Conservation (phyloP, 2,329 filamentous ascomycete species). For the Amylocarpus encephaloides region DNA sequence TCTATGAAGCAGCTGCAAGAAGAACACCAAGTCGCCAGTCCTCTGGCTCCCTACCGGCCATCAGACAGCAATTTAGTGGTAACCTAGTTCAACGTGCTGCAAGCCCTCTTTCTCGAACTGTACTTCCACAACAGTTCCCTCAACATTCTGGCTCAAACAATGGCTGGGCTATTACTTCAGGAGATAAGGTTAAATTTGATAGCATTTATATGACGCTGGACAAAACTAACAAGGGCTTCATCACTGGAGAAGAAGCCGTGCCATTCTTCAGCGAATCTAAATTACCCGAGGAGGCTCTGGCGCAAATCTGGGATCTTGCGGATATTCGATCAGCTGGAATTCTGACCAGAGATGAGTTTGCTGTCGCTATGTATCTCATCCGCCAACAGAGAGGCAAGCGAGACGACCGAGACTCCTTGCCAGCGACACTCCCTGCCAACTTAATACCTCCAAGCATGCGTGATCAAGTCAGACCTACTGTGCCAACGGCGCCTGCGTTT, state of each 20-base stretch:
- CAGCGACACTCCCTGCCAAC: constrained; percentile 69
- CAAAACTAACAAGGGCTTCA: constrained; percentile 70
- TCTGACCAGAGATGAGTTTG: constrained; percentile 83
- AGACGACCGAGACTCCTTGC: constrained; percentile 55
- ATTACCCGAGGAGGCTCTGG: constrained; percentile 79
- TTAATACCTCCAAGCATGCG: constrained; percentile 85
- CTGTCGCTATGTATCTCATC: constrained; percentile 96
- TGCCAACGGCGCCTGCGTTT: constrained; percentile 39
- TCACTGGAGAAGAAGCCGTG: constrained; percentile 92
- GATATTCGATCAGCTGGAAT: constrained; percentile 89
- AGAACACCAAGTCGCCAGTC: constrained; percentile 43
- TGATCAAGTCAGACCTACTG: constrained; percentile 45
- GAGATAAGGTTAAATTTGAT: constrained; percentile 85
- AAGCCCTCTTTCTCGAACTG: constrained; percentile 48
- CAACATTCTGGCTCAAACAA: constrained; percentile 33
- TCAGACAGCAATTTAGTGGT: constrained; percentile 79
- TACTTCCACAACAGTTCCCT: constrained; percentile 34
- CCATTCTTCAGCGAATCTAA: constrained; percentile 90
- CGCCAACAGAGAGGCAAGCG: constrained; percentile 76
- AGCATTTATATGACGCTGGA: constrained; percentile 79
- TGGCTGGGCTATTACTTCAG: constrained; percentile 77
- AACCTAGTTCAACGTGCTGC: constrained; percentile 50
- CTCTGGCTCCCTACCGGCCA: constrained; percentile 51
- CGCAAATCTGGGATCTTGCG: constrained; percentile 94
- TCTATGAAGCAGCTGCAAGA: constrained; percentile 86